A percentile compares a stretch with the other conserved stretches of the same genome.
Conservation (phyloP, 2,329 filamentous ascomycete species). For the Eutypa lata region DNA sequence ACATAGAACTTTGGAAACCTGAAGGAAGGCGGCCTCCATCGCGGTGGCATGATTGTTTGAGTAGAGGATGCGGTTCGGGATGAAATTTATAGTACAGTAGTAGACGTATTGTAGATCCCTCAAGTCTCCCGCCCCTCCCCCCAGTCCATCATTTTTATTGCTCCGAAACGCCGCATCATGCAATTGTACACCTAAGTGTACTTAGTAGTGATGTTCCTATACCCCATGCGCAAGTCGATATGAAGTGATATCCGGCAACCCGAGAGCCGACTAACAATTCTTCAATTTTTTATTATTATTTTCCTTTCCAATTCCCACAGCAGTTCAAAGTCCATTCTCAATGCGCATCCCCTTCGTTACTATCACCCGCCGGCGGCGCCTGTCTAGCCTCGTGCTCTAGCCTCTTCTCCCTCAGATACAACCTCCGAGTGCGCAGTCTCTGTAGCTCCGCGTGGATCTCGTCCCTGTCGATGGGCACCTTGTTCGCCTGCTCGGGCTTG, state of each 20-base stretch:
- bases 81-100: background rate
- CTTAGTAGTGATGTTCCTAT: too few relatives aligned
- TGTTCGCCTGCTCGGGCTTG: slow-evolving; percentile 71
- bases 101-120: background rate
- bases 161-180: background rate
- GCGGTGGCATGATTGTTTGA: too few relatives aligned
- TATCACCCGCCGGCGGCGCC: slow-evolving; percentile 14
- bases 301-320: too few relatives aligned
- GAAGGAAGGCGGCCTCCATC: too few relatives aligned
- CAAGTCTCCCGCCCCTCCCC: too few relatives aligned
- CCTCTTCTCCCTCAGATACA: slow-evolving; percentile 75
- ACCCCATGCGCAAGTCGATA: too few relatives aligned
- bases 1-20: background rate
- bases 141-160: background rate
- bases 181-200: too few relatives aligned
- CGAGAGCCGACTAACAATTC: too few relatives aligned
- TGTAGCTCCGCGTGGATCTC: slow-evolving; percentile 82
- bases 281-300: too few relatives aligned
- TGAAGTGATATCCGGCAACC: too few relatives aligned
- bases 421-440: slow-evolving; percentile 58
- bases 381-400: slow-evolving; percentile 36
- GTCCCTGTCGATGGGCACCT: slow-evolving; percentile 71
- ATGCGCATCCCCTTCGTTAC: background rate
- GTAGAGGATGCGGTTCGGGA: too few relatives aligned
- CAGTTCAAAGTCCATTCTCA: too few relatives aligned